Percentiles rank a stretch among this genome's conserved stretches.
Evolutionary conservation across 2,329 filamentous ascomycete species (phyloP).

Genomic region (Colletotrichum truncatum): DNA sequence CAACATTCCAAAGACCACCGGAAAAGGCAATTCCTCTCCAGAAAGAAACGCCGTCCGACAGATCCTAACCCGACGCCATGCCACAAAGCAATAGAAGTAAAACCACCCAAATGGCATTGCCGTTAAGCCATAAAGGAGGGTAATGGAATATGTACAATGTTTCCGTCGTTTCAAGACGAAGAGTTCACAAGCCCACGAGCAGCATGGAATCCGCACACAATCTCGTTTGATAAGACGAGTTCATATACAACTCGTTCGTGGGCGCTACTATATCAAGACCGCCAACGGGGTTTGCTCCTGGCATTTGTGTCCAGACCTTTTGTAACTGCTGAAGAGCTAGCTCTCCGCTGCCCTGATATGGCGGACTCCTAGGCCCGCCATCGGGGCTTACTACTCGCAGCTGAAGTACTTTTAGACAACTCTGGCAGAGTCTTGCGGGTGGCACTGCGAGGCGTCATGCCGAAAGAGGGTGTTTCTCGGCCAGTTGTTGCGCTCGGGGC

Average conservation of each 20-base stretch:
- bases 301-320: background rate
- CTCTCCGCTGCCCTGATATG: constrained; percentile 5
- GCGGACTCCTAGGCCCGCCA: constrained; percentile 52
- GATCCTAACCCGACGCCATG: constrained; percentile 24
- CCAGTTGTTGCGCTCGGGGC: constrained; percentile 48
- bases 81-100: constrained; percentile 19
- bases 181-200: too few species aligned
- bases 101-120: constrained; percentile 18
- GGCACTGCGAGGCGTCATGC: constrained; percentile 54
- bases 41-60: constrained; percentile 1
- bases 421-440: constrained; percentile 49
- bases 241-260: too few species aligned
- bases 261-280: constrained; percentile 1
- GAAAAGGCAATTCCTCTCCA: constrained; percentile 3
- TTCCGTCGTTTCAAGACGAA: background rate
- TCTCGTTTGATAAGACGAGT: background rate
- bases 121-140: constrained; percentile 17
- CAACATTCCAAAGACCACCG: constrained; percentile 18
- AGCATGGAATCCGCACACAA: background rate
- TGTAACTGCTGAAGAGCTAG: background rate
- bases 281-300: constrained; percentile 27
- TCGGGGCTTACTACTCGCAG: constrained; percentile 52
- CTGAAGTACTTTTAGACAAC: constrained; percentile 37
- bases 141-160: constrained; percentile 24
- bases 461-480: constrained; percentile 57